These are phyloP conservation scores for Adansonia madagascariensis DNA, from an alignment of 441 rosid genomes.

Conservation along the genomic window DNA sequence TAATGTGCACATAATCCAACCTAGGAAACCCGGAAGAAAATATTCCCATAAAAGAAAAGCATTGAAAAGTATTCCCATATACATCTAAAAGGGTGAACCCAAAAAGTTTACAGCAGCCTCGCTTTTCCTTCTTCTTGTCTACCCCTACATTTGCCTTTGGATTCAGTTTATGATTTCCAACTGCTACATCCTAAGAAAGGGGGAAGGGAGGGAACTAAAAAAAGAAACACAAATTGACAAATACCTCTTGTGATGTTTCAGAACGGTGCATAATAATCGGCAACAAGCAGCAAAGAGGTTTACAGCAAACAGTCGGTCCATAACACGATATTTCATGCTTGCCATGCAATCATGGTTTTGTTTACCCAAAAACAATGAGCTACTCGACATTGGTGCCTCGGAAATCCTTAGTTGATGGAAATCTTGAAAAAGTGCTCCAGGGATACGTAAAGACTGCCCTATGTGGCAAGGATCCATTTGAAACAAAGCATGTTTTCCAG, in stretches of 20 bases:
- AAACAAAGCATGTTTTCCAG: conserved; percentile 71
- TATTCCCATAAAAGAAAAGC: conserved; percentile 15
- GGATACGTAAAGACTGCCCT: conserved; percentile 68
- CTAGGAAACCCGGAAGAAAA: neutral
- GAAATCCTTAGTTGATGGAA: conserved; percentile 44
- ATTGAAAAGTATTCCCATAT: neutral
- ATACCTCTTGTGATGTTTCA: conserved; percentile 86
- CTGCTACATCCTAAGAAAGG: conserved; percentile 12
- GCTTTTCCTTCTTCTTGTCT: neutral
- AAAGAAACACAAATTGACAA: conserved; percentile 16
- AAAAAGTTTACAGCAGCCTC: neutral
- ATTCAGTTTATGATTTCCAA: conserved; percentile 17
- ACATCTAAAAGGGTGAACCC: conserved; percentile 4
- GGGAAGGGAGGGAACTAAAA: neutral
- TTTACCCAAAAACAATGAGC: conserved; percentile 32
- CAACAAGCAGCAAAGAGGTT: conserved; percentile 69
- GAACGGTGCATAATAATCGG: conserved; percentile 65
- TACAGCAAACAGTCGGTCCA: conserved; percentile 61
- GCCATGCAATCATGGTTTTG: conserved; percentile 31
- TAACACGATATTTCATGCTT: conserved; percentile 32
- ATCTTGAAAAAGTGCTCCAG: conserved; percentile 69
- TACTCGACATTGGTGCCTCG: conserved; percentile 36
- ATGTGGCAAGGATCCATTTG: conserved; percentile 77
- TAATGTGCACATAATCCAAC: conserved; percentile 7
- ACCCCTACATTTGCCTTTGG: conserved; percentile 3